Conservation (phyloP, 345 rosid genomes). For the Crucihimalaya himalaica region DNA sequence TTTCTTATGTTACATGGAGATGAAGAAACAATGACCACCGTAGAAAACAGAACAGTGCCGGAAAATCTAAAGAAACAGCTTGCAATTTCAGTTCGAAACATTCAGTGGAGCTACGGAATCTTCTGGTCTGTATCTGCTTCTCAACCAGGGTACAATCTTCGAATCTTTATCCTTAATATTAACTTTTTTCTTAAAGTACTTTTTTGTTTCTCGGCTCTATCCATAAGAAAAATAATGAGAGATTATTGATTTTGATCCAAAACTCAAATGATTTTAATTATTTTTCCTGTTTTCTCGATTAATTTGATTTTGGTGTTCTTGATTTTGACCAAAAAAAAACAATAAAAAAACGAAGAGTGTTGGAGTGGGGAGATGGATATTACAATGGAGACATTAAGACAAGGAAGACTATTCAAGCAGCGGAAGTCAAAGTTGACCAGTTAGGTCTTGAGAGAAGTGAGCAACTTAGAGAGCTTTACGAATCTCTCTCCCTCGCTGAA, state of each 20-base stretch:
- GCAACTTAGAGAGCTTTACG: conserved; percentile 78
- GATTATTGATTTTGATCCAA: conserved; percentile 12
- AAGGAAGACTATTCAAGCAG: conserved; percentile 80
- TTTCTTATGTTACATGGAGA: conserved; percentile 19
- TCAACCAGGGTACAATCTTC: conserved; percentile 71
- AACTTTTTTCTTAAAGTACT: neutral
- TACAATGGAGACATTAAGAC: conserved; percentile 98
- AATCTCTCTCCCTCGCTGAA: conserved; percentile 66
- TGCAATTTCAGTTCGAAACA: conserved; percentile 77
- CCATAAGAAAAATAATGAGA: neutral
- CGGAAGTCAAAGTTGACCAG: conserved; percentile 63
- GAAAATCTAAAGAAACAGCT: conserved; percentile 72
- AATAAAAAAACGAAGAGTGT: conserved; percentile 44
- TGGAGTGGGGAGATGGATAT: conserved; percentile 94
- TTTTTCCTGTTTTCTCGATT: neutral
- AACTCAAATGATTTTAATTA: conserved; percentile 1
- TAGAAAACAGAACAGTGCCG: conserved; percentile 37
- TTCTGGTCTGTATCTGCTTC: conserved; percentile 80
- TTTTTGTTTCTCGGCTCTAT: neutral
- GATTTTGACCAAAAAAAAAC: neutral
- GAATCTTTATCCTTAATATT: conserved; percentile 1
- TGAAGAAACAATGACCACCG: conserved; percentile 32
- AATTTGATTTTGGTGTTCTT: neutral
- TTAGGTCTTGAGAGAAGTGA: conserved; percentile 88
- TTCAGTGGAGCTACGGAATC: conserved; percentile 95